A percentile compares a stretch with the other conserved stretches of the same genome.
phyloP scores from a whole-genome alignment of 148 eudicot genomes.

The Rhododendron williamsianum region DNA sequence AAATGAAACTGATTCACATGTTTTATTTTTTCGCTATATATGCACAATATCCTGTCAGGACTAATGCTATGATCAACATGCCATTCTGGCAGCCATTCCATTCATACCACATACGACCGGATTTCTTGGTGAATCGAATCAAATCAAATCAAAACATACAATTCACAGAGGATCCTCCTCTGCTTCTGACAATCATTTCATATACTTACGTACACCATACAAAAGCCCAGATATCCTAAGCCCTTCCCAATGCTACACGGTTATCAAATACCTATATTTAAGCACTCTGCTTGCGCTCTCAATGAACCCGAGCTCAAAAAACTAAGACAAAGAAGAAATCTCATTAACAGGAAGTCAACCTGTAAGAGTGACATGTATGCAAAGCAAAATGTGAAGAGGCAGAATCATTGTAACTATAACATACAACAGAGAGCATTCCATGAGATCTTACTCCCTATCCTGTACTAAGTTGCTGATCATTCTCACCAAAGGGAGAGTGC shows the following conservation, averaged over 20 bases:
- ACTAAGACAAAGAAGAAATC: neutral
- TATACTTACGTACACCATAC: neutral
- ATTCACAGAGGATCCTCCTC: neutral
- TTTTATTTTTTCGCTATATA: no score
- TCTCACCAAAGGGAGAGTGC: slow-evolving; percentile 76
- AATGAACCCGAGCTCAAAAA: neutral
- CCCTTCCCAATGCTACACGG: neutral
- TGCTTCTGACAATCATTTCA: neutral
- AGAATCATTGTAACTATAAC: neutral
- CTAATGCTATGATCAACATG: neutral
- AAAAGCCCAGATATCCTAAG: neutral
- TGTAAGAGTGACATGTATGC: neutral
- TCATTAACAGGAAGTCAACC: neutral
- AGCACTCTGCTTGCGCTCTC: neutral
- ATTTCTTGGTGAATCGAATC: no score
- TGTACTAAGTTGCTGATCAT: slow-evolving; percentile 72
- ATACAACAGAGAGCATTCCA: neutral
- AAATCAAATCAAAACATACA: no score
- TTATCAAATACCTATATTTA: neutral
- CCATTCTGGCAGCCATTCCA: neutral
- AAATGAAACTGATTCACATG: neutral
- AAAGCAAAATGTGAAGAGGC: neutral
- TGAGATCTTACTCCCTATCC: slow-evolving; percentile 48
- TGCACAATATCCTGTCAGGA: neutral
- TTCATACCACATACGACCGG: neutral